Evolutionary conservation across 805 yeast genomes (phyloP).

Genomic region (Priceomyces haplophilus): DNA sequence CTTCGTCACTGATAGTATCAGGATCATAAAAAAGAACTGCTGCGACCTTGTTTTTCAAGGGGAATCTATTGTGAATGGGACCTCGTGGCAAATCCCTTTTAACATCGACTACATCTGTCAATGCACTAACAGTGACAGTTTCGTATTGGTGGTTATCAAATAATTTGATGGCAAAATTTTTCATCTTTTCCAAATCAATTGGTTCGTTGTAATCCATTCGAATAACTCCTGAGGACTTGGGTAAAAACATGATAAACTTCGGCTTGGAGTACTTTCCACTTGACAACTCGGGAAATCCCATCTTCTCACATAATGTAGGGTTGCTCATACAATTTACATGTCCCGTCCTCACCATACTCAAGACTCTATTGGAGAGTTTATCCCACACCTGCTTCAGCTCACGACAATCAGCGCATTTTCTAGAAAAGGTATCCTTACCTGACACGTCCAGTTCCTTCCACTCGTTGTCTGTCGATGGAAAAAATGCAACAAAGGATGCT

Average conservation of each 20-base stretch:
- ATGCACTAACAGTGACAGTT: constrained; percentile 23
- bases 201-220: constrained; percentile 45
- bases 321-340: constrained; percentile 61
- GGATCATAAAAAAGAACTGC: constrained; percentile 54
- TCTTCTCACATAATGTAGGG: constrained; percentile 47
- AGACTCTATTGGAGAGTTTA: constrained; percentile 48
- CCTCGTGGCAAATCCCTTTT: constrained; percentile 24
- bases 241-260: constrained; percentile 49
- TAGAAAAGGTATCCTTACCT: constrained; percentile 34
- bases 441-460: constrained; percentile 28
- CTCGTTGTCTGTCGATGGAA: constrained; percentile 54
- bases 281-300: constrained; percentile 43
- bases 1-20: constrained; percentile 56
- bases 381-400: constrained; percentile 59
- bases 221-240: constrained; percentile 45
- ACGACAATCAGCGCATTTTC: constrained; percentile 46
- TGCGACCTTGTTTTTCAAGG: constrained; percentile 40
- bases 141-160: constrained; percentile 45
- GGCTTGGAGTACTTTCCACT: constrained; percentile 28
- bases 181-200: constrained; percentile 29
- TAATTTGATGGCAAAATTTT: constrained; percentile 47
- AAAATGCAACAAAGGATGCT: constrained; percentile 61
- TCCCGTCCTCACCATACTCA: constrained; percentile 39
- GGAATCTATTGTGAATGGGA: constrained; percentile 37
- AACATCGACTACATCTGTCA: constrained; percentile 30